These are phyloP conservation scores for Maudiozyma humilis DNA, from an alignment of 1,139 yeast genomes.

Conservation along the genomic window DNA sequence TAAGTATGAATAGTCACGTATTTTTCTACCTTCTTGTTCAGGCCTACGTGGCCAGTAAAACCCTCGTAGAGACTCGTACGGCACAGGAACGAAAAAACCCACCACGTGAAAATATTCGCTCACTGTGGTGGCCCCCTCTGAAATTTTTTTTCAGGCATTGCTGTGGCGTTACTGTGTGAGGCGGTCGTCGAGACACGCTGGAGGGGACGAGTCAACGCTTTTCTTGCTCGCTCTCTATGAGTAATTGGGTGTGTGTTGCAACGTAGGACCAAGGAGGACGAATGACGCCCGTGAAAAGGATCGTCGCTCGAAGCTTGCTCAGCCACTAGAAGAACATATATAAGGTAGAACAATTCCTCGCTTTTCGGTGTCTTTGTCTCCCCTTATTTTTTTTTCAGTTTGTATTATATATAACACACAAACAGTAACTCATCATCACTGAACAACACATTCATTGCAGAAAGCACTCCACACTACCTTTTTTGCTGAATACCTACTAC, in stretches of 20 bases:
- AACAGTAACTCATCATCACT: background rate
- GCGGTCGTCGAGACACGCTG: background rate
- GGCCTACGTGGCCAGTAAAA: slow-evolving; percentile 1
- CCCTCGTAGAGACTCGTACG: background rate
- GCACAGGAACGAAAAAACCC: slow-evolving; percentile 1
- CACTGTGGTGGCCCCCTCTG: slow-evolving; percentile 2
- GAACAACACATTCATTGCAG: too few species aligned
- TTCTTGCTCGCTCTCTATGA: background rate
- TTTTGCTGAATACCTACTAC: background rate
- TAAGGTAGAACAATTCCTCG: background rate
- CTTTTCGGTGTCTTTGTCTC: background rate
- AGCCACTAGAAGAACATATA: background rate
- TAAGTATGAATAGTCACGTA: slow-evolving; percentile 1
- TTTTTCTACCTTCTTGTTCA: background rate
- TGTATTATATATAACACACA: background rate
- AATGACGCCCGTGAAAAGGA: background rate
- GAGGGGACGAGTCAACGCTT: slow-evolving; percentile 2
- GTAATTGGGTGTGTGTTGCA: background rate
- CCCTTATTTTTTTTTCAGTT: background rate
- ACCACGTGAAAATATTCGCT: slow-evolving; percentile 6
- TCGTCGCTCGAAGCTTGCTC: background rate
- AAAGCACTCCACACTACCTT: background rate
- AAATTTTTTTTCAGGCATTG: background rate
- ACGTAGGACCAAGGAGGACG: background rate
- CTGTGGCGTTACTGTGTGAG: slow-evolving; percentile 1